Conservation (phyloP, 179 eudicot genomes). For the Spinacia oleracea region DNA sequence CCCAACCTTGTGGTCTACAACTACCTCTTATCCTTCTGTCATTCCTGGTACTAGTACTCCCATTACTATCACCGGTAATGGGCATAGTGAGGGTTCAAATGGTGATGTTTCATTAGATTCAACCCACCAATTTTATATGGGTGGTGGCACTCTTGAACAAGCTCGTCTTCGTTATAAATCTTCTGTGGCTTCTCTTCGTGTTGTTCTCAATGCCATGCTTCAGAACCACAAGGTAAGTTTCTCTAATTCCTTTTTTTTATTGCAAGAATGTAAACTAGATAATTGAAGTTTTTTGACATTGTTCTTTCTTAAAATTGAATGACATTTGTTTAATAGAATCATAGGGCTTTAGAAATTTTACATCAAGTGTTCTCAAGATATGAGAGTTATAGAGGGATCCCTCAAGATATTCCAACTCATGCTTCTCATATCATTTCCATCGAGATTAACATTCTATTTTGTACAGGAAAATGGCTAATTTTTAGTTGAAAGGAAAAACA, state of each 20-base stretch:
- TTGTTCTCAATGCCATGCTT: slow-evolving; percentile 65
- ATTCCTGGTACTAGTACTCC: slow-evolving; percentile 14
- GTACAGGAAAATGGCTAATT: background rate
- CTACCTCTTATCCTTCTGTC: slow-evolving; percentile 25
- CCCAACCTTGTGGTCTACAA: slow-evolving; percentile 69
- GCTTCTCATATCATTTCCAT: background rate
- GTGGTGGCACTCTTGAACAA: slow-evolving; percentile 83
- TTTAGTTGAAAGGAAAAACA: background rate
- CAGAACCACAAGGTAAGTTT: slow-evolving; percentile 48
- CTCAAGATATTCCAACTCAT: background rate
- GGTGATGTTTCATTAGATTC: slow-evolving; percentile 38
- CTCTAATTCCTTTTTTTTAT: background rate
- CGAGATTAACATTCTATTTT: background rate
- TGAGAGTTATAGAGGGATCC: background rate
- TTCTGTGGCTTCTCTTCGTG: slow-evolving; percentile 63
- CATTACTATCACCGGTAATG: slow-evolving; percentile 16
- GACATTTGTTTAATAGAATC: background rate
- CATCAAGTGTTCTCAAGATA: background rate
- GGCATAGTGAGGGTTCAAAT: slow-evolving; percentile 23
- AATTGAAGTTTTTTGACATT: background rate
- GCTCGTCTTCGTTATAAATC: slow-evolving; percentile 72
- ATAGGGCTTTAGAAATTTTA: background rate
- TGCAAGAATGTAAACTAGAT: background rate
- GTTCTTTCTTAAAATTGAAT: background rate
- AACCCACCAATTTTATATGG: slow-evolving; percentile 60